phyloP scores from a whole-genome alignment of 495 filamentous ascomycete species.

The Daldinia childiae region DNA sequence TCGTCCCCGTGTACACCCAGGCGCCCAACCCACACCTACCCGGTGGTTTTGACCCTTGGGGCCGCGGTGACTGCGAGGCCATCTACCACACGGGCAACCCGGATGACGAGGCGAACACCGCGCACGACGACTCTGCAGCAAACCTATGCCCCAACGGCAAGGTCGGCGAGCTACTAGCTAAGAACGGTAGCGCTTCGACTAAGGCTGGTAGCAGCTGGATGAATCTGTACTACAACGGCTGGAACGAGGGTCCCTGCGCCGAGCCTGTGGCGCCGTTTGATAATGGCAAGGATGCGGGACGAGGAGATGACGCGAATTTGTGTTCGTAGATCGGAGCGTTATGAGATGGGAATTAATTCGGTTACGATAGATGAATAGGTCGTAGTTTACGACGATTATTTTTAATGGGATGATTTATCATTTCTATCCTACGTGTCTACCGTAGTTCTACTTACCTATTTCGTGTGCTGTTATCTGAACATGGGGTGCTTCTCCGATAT shows the following conservation, averaged over 20 bases:
- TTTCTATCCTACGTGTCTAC: not conserved
- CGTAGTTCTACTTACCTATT: not conserved
- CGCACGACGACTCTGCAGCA: not conserved
- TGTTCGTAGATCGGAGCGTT: slow-evolving; percentile 13
- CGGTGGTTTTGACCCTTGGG: slow-evolving; percentile 46
- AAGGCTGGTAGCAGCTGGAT: slow-evolving; percentile 24
- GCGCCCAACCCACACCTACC: slow-evolving; percentile 35
- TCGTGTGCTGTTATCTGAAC: not conserved
- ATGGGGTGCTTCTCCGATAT: not conserved
- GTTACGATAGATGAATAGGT: not conserved
- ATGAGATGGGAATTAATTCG: not conserved
- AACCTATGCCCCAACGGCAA: slow-evolving; percentile 44
- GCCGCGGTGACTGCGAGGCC: slow-evolving; percentile 40
- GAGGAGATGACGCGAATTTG: slow-evolving; percentile 23
- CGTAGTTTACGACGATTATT: slow-evolving; percentile 6
- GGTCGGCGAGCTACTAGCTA: slow-evolving; percentile 27
- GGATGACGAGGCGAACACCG: not conserved
- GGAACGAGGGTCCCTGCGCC: slow-evolving; percentile 46
- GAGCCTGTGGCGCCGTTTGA: slow-evolving; percentile 34
- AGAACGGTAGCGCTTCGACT: not conserved
- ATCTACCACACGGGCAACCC: slow-evolving; percentile 40
- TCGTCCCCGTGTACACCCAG: slow-evolving; percentile 39
- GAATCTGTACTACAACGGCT: slow-evolving; percentile 44
- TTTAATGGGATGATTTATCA: slow-evolving; percentile 1
- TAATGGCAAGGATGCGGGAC: slow-evolving; percentile 19